Evolutionary conservation across 805 yeast genomes (phyloP).

Genomic region (Candida corydali): DNA sequence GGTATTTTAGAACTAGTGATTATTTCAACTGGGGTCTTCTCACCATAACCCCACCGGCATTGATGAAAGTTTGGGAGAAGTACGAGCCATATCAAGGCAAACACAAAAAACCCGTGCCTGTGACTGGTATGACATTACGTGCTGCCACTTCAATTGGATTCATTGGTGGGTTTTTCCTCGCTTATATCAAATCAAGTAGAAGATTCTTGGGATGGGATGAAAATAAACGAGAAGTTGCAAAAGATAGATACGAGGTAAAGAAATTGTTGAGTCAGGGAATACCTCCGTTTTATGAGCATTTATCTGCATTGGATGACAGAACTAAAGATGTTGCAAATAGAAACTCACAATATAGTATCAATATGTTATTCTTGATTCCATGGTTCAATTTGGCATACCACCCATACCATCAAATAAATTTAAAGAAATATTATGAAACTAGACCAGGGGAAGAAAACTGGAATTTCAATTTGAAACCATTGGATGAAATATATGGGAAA

Average conservation of each 20-base stretch:
- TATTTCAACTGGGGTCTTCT: slow-evolving; percentile 44
- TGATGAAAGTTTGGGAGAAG: slow-evolving; percentile 39
- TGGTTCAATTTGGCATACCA: slow-evolving; percentile 81
- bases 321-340: slow-evolving; percentile 71
- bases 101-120: slow-evolving; percentile 43
- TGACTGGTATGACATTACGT: slow-evolving; percentile 55
- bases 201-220: slow-evolving; percentile 79
- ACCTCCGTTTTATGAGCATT: slow-evolving; percentile 64
- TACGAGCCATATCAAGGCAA: slow-evolving; percentile 40
- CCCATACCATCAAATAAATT: slow-evolving; percentile 76
- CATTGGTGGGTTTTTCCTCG: slow-evolving; percentile 68
- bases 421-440: slow-evolving; percentile 53
- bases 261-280: slow-evolving; percentile 58
- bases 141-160: slow-evolving; percentile 60
- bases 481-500: slow-evolving; percentile 42
- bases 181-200: slow-evolving; percentile 62
- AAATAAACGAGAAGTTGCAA: slow-evolving; percentile 63
- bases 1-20: slow-evolving; percentile 69
- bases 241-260: slow-evolving; percentile 73
- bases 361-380: slow-evolving; percentile 59
- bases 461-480: slow-evolving; percentile 51
- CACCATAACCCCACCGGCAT: slow-evolving; percentile 40
- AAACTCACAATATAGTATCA: slow-evolving; percentile 69
- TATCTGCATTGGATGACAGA: slow-evolving; percentile 53
- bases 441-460: slow-evolving; percentile 58